Conservation (phyloP, 768 basidiomycete genomes). For the Xerocomellus dryophilus region DNA sequence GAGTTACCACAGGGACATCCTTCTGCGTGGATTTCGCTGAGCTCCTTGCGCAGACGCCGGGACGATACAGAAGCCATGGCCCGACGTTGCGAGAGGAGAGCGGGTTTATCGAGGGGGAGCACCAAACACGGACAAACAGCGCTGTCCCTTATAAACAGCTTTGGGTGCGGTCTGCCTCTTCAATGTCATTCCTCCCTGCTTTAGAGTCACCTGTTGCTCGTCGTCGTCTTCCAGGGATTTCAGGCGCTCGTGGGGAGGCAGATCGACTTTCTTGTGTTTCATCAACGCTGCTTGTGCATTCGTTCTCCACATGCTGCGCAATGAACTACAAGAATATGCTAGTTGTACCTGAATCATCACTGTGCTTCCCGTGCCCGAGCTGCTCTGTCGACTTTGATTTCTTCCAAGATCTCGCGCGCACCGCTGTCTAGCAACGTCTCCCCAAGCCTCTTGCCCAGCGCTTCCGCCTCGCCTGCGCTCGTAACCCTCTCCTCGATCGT, state of each 20-base stretch:
- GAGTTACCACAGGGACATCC: constrained; percentile 63
- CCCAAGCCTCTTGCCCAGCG: constrained; percentile 66
- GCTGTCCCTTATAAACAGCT: constrained; percentile 28
- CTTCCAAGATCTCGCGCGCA: constrained; percentile 76
- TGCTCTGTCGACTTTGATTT: constrained; percentile 70
- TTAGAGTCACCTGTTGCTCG: constrained; percentile 70
- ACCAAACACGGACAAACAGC: constrained; percentile 40
- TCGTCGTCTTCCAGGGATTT: constrained; percentile 37
- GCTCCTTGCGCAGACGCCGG: constrained; percentile 67
- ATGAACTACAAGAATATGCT: constrained; percentile 21
- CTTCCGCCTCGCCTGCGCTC: constrained; percentile 59
- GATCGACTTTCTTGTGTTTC: constrained; percentile 38
- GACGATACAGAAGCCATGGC: constrained; percentile 62
- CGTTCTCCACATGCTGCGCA: constrained; percentile 10
- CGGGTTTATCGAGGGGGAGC: constrained; percentile 7
- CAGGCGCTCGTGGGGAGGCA: constrained; percentile 74
- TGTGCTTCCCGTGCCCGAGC: constrained; percentile 43
- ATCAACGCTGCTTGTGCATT: constrained; percentile 14
- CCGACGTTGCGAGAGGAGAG: constrained; percentile 15
- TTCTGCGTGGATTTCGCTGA: constrained; percentile 61
- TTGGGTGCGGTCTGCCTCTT: neutral
- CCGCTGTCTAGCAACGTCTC: constrained; percentile 61
- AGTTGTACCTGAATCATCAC: constrained; percentile 4
- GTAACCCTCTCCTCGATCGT: constrained; percentile 51
- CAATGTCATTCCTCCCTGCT: constrained; percentile 50